Evolutionary conservation across 1,284 basidiomycete genomes (phyloP), one percentile per base, ranked within the genome.

Genomic region (Salmacisia buchloeana): DNA sequence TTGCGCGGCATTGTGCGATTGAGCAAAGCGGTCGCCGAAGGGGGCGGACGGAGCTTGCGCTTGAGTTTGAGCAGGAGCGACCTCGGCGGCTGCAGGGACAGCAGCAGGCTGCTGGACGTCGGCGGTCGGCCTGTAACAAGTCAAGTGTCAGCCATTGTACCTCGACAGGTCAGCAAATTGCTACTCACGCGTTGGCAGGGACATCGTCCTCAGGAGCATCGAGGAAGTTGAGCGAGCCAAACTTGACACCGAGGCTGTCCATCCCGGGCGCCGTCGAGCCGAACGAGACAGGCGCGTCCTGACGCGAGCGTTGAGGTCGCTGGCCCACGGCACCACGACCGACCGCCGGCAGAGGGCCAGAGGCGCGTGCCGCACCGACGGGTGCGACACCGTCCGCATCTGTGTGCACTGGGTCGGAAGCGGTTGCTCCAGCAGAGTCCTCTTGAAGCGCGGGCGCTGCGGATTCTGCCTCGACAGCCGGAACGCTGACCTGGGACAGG

Each of bases 221-320:
- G 34, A 76, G 69, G 69, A 78, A 76, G 69, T 73, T 77, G 60
- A 78, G 70, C 21, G 66, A 72, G 63, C 77, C 77, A 49, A 79
- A 79, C 60, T 76, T 70, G 31, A 78, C 69, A 57, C 76, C 77
- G 15, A 79, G 71, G 56, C 68, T 76, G 71, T 79, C 77, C 41
- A 78, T 68, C 59, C 70, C 65, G 3, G 74, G 69, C 27, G 66
- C 65, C 31, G 70, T 72, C 31, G 75, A 75, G n/a, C 75, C 70
- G 72, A 79, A 73, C 34, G 77, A 75, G 31, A 79, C 76, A 7
- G 77, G 67, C 21, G 70, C 71, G 25, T 78, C 76, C 62, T 78
- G 77, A 52, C 68, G 69, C 27, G 75, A 67, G n/a, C 77, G 70
- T 64, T 75, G 72, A 25, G 65, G 67, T 41, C 74, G 69, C 63